Base-by-base conservation (phyloP, 106 monocot genomes). In the Alisma plantagoaquatica region DNA sequence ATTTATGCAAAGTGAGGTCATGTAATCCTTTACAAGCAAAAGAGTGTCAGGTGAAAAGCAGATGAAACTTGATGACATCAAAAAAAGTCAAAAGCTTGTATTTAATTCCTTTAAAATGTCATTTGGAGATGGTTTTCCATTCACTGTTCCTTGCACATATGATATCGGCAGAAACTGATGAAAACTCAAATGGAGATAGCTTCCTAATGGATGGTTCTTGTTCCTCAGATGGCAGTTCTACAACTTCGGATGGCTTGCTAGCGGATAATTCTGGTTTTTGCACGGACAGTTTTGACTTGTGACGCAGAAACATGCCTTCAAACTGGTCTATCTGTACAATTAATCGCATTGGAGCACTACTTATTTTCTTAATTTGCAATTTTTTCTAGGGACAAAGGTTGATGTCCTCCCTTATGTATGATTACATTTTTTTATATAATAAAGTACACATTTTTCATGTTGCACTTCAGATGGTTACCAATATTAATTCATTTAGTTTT, bases 271-370 rank as follows among this genome's bases (percentile, higher is more conserved):
- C n/a, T n/a, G n/a, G n/a, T n/a, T n/a, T n/a, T 2, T 7, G 20
- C 8, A 23, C 22, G 49, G 18, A 43, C 43, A 51, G 3, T 49
- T 56, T 12, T 65, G 49, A 11, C 43, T 70, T 54, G 64, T 53
- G 15, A 44, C 27, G 27, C 42, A 2, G 33, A n/a, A 21, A 25
- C 20, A 46, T 41, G 53, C 22, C 53, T 2, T 31, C 20, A 23
- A 42, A 24, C n/a, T n/a, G n/a, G n/a, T n/a, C n/a, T n/a, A n/a
- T n/a, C n/a, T n/a, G 47, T 7, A 41, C n/a, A n/a, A 18, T 46
- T 51, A 23, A 43, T 33, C 31, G 59, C n/a, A n/a, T 65, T 50
- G 24, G 23, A 4, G 45, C 12, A 5, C 28, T n/a, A n/a, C n/a
- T n/a, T n/a, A n/a, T n/a, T n/a, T n/a, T n/a, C n/a, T n/a, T n/a